Percentiles rank a stretch among this genome's conserved stretches.
Conservation (phyloP, 495 filamentous ascomycete genomes). For the Hyaloscypha finlandica region DNA sequence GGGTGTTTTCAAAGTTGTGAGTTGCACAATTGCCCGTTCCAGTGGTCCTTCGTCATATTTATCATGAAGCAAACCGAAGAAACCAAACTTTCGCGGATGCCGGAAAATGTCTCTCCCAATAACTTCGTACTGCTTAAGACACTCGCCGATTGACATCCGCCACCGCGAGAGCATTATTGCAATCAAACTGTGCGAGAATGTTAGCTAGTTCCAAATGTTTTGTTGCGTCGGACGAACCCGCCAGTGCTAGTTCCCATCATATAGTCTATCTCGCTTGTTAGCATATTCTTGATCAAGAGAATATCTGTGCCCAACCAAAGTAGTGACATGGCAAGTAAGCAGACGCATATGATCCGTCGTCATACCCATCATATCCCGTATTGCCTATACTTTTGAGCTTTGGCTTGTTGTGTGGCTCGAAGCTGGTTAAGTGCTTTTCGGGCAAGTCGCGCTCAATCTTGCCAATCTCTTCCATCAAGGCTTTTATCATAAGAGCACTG, state of each 20-base stretch:
- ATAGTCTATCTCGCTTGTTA: background rate
- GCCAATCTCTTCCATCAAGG: background rate
- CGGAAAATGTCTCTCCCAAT: background rate
- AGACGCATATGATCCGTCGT: too few species aligned
- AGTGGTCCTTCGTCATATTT: too few species aligned
- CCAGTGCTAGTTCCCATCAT: conserved; percentile 7
- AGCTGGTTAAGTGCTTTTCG: background rate
- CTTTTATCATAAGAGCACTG: background rate
- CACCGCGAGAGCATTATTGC: conserved; percentile 1
- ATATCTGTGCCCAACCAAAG: background rate
- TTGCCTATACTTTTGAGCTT: background rate
- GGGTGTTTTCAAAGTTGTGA: background rate
- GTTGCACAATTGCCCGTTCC: too few species aligned
- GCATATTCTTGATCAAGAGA: background rate
- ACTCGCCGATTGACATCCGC: conserved; percentile 3
- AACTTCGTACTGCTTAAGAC: background rate
- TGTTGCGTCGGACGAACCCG: background rate
- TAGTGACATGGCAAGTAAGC: conserved; percentile 5
- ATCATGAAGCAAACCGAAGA: too few species aligned
- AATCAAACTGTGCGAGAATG: background rate
- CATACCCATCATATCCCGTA: too few species aligned
- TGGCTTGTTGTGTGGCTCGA: background rate
- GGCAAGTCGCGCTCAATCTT: background rate
- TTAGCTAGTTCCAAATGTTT: background rate
- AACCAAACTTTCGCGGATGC: too few species aligned